Evolutionary conservation across 176 grass and related monocot species (phyloP).

Genomic region (Hyparrhenia diplandra): DNA sequence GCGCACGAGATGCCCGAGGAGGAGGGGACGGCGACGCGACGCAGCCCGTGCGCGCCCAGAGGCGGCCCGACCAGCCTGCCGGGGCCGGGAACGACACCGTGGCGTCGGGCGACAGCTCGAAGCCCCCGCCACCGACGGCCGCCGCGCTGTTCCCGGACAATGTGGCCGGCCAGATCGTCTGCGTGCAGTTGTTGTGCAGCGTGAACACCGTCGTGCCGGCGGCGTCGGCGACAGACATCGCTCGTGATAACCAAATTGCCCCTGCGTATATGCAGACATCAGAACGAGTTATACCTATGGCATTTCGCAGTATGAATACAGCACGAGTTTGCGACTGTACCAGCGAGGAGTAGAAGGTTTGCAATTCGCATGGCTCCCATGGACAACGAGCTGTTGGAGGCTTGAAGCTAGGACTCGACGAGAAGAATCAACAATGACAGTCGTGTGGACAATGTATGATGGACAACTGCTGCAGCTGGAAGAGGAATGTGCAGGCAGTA

Average conservation of each 20-base stretch:
- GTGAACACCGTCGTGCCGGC: constrained; percentile 57
- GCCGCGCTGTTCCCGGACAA: constrained; percentile 61
- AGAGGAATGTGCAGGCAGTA: not conserved
- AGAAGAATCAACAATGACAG: not conserved
- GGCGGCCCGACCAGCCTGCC: constrained; percentile 60
- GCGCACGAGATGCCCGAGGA: constrained; percentile 18
- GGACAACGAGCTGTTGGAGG: too few species aligned
- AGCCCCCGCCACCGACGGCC: constrained; percentile 60
- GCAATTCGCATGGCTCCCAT: constrained; percentile 12
- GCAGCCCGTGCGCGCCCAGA: constrained; percentile 75
- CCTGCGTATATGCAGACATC: not conserved
- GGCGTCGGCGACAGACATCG: not conserved
- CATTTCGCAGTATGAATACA: not conserved
- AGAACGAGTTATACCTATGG: not conserved
- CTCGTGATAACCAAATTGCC: not conserved
- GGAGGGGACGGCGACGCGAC: not conserved
- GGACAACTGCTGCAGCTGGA: not conserved
- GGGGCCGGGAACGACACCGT: constrained; percentile 54
- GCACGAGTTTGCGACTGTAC: not conserved
- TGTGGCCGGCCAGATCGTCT: constrained; percentile 67
- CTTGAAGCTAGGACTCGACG: not conserved
- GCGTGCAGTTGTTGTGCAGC: constrained; percentile 66
- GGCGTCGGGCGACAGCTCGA: constrained; percentile 50
- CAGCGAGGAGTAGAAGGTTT: constrained; percentile 6
- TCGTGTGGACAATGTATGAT: not conserved